phyloP scores from a whole-genome alignment of 1,284 basidiomycete genomes.

The Ganoderma lucidum region DNA sequence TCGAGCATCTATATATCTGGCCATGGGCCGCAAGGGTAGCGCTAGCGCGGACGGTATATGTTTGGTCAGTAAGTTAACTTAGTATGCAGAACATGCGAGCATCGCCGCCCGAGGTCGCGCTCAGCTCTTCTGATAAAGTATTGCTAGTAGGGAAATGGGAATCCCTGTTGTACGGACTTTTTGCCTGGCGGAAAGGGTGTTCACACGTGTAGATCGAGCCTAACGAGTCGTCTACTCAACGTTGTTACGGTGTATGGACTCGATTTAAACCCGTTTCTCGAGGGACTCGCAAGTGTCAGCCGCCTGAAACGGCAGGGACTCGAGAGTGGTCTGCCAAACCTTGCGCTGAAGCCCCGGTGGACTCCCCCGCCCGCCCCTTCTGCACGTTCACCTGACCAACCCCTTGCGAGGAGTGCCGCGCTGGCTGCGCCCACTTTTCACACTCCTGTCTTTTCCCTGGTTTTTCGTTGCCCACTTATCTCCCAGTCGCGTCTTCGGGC shows the following conservation, averaged over 20 bases:
- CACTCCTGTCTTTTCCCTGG: not conserved
- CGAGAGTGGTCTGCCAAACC: not conserved
- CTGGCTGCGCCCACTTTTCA: not conserved
- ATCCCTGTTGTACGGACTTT: too few species aligned
- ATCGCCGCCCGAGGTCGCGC: too few species aligned
- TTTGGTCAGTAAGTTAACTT: too few species aligned
- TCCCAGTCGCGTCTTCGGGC: slow-evolving; percentile 11
- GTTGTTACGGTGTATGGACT: not conserved
- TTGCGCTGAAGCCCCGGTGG: not conserved
- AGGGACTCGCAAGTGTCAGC: not conserved
- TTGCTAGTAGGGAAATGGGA: too few species aligned
- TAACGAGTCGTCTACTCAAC: not conserved
- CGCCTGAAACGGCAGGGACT: not conserved
- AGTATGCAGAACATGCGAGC: too few species aligned
- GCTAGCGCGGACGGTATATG: too few species aligned
- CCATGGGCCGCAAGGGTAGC: too few species aligned
- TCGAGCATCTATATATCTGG: too few species aligned
- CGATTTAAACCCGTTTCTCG: not conserved
- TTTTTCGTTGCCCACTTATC: not conserved
- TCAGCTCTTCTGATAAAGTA: too few species aligned
- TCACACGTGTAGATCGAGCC: not conserved
- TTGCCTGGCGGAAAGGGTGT: too few species aligned
- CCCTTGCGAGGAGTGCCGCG: not conserved
- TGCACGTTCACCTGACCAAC: not conserved
- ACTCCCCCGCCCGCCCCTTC: not conserved